These are phyloP conservation scores for Rhipidocladum racemiflorum DNA, from an alignment of 176 grass and related monocot species.

Conservation along the genomic window DNA sequence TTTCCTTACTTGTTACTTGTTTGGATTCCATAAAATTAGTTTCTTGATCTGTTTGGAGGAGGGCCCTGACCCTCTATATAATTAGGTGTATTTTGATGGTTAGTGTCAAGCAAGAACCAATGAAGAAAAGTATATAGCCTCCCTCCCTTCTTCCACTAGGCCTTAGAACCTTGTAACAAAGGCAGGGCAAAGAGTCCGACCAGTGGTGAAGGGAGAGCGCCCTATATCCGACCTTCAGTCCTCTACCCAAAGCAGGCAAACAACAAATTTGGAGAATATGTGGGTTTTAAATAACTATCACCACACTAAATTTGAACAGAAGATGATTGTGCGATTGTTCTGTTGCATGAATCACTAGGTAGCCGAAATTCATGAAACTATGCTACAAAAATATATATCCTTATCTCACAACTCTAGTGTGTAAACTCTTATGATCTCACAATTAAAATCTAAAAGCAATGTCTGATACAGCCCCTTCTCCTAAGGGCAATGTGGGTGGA, in stretches of 20 bases:
- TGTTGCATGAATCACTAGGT: not conserved
- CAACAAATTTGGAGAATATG: not conserved
- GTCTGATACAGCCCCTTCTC: not conserved
- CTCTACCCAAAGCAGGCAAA: not conserved
- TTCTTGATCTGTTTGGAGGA: not conserved
- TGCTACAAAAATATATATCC: no score
- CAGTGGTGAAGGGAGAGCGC: not conserved
- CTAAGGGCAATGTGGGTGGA: not conserved
- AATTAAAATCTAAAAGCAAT: not conserved
- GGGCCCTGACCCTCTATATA: not conserved
- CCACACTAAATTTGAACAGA: not conserved
- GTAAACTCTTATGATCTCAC: not conserved
- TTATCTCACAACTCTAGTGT: not conserved
- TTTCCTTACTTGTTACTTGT: not conserved
- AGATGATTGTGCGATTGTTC: not conserved
- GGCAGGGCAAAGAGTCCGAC: no score
- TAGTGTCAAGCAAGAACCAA: not conserved
- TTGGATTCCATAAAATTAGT: not conserved
- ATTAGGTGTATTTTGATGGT: not conserved
- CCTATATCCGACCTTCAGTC: not conserved
- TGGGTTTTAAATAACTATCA: not conserved
- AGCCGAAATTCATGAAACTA: no score
- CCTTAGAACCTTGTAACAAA: no score
- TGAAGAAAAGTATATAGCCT: not conserved
- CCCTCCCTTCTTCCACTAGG: not conserved